These are phyloP conservation scores for Cytospora mali DNA, from an alignment of 2,329 filamentous ascomycete species.

Conservation along the genomic window DNA sequence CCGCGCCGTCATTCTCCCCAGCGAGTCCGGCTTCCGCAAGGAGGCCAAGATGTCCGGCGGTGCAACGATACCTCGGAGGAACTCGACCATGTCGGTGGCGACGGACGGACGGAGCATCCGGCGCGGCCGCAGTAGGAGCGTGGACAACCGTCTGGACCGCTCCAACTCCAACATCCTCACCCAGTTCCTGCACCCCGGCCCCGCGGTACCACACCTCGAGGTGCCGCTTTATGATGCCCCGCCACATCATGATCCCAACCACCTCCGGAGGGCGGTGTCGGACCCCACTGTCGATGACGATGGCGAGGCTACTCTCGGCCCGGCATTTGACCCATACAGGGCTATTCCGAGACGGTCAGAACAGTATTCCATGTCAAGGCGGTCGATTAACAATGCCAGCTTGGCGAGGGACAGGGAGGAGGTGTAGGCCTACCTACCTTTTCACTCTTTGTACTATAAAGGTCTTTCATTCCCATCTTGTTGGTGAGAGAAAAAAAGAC, in stretches of 20 bases:
- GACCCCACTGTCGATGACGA: conserved; percentile 19
- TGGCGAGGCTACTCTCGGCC: neutral
- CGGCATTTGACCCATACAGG: conserved; percentile 16
- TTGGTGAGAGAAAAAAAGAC: too few relatives aligned
- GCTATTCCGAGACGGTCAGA: conserved; percentile 22
- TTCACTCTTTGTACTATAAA: neutral
- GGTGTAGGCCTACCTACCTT: neutral
- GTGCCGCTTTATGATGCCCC: conserved; percentile 35
- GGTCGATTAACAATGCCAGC: conserved; percentile 18
- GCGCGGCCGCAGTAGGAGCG: conserved; percentile 43
- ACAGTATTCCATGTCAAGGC: conserved; percentile 26
- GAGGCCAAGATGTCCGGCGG: conserved; percentile 52
- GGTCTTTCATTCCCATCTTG: neutral
- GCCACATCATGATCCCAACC: conserved; percentile 32
- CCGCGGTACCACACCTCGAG: conserved; percentile 39
- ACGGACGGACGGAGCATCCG: conserved; percentile 31
- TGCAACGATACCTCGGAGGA: conserved; percentile 39
- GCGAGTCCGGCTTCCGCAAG: conserved; percentile 56
- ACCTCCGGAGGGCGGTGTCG: conserved; percentile 12
- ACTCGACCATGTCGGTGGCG: conserved; percentile 39
- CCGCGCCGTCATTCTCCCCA: conserved; percentile 61
- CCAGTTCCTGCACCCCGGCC: conserved; percentile 53
- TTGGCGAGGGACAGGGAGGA: conserved; percentile 20
- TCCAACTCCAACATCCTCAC: conserved; percentile 48
- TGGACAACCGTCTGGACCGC: conserved; percentile 35